Conservation (phyloP, 1,284 basidiomycete species). For the Wolfiporia cocos region DNA sequence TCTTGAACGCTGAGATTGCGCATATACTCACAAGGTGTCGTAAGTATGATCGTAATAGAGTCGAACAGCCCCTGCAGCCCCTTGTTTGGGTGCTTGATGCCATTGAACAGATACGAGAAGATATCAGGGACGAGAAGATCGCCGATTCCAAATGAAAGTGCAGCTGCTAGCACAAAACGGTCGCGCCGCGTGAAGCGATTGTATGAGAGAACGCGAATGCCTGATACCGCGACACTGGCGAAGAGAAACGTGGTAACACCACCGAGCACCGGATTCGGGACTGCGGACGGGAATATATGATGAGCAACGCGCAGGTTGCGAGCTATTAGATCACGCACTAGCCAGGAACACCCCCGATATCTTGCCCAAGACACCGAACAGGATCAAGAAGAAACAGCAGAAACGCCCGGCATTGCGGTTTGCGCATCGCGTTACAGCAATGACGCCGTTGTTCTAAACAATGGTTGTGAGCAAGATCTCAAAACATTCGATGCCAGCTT, state of each 20-base stretch:
- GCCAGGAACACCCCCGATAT: conserved; percentile 75
- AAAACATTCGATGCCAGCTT: conserved; percentile 4
- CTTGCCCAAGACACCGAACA: conserved; percentile 75
- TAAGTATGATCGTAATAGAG: conserved; percentile 74
- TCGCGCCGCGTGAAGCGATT: conserved; percentile 65
- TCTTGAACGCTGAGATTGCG: not conserved
- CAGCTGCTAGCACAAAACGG: conserved; percentile 71
- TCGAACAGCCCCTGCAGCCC: conserved; percentile 70
- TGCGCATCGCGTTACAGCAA: conserved; percentile 73
- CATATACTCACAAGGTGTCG: conserved; percentile 60
- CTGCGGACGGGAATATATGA: conserved; percentile 20
- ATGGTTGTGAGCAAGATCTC: conserved; percentile 41
- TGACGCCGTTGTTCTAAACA: conserved; percentile 71
- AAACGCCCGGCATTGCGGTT: conserved; percentile 68
- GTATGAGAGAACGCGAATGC: conserved; percentile 68
- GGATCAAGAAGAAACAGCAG: conserved; percentile 68
- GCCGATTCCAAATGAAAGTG: conserved; percentile 69
- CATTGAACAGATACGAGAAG: conserved; percentile 66
- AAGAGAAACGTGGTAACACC: conserved; percentile 81
- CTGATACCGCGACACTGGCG: conserved; percentile 38
- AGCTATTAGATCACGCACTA: conserved; percentile 31
- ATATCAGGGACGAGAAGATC: conserved; percentile 56
- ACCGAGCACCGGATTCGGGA: conserved; percentile 79
- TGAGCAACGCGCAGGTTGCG: not conserved
- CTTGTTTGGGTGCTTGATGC: conserved; percentile 46